Conservation (phyloP, 225 moss, liverwort and hornwort species). For the Asterella californica region DNA sequence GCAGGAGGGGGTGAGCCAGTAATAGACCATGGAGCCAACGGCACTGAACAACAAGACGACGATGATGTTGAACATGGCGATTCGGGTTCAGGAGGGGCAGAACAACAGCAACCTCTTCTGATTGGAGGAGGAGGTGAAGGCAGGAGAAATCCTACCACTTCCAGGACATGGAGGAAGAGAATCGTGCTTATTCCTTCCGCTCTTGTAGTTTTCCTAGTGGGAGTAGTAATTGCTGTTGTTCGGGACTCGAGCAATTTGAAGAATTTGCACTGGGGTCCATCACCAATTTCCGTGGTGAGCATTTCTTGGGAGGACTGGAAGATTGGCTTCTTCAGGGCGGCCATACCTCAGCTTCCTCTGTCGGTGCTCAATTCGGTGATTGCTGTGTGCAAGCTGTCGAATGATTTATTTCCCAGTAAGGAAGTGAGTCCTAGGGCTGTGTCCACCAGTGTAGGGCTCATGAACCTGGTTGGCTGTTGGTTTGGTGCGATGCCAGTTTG, state of each 20-base stretch:
- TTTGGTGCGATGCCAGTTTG: constrained; percentile 84
- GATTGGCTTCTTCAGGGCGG: constrained; percentile 61
- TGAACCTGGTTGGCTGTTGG: constrained; percentile 94
- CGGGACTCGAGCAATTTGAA: constrained; percentile 49
- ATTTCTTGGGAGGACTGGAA: constrained; percentile 71
- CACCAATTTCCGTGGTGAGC: constrained; percentile 44
- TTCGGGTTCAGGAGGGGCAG: constrained; percentile 13
- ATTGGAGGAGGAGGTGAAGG: background rate
- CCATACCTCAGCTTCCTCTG: constrained; percentile 76
- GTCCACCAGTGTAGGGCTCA: constrained; percentile 70
- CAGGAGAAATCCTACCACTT: background rate
- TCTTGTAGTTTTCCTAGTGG: constrained; percentile 57
- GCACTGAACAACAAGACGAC: constrained; percentile 10
- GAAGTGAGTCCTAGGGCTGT: constrained; percentile 56
- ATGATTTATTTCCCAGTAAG: constrained; percentile 75
- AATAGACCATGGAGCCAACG: background rate
- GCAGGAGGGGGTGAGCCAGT: constrained; percentile 40
- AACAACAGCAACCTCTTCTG: constrained; percentile 7
- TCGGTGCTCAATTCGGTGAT: constrained; percentile 80
- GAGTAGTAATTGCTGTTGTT: constrained; percentile 59
- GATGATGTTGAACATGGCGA: constrained; percentile 16
- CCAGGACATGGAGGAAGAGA: constrained; percentile 25
- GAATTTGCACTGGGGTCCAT: constrained; percentile 56
- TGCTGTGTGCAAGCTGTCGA: constrained; percentile 70
- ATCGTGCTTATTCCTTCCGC: constrained; percentile 64